phyloP scores from a whole-genome alignment of 2,329 filamentous ascomycete species.

The Exserohilum turcica region DNA sequence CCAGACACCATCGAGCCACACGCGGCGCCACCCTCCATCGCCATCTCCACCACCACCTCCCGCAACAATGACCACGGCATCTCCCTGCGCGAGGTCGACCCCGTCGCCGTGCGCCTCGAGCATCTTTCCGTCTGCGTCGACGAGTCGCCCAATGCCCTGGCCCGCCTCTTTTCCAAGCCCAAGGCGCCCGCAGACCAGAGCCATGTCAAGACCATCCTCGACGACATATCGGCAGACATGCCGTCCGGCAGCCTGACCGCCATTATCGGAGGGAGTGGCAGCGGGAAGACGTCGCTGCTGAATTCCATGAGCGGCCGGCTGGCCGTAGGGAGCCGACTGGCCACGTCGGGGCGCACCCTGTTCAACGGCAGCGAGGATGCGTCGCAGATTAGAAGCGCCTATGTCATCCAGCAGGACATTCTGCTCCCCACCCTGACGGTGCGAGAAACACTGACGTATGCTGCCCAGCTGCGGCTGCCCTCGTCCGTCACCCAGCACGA shows the following conservation, averaged over 20 bases:
- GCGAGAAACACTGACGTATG: slow-evolving; percentile 74
- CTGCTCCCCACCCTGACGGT: slow-evolving; percentile 75
- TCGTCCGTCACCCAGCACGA: slow-evolving; percentile 64
- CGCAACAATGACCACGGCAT: slow-evolving; percentile 39
- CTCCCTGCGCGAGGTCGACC: slow-evolving; percentile 58
- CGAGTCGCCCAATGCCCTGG: slow-evolving; percentile 54
- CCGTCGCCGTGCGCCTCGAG: slow-evolving; percentile 61
- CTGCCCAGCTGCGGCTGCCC: slow-evolving; percentile 72
- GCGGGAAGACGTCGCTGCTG: slow-evolving; percentile 64
- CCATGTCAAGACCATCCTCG: slow-evolving; percentile 59
- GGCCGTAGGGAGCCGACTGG: slow-evolving; percentile 59
- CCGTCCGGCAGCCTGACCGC: slow-evolving; percentile 71
- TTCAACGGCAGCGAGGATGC: slow-evolving; percentile 65
- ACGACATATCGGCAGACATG: slow-evolving; percentile 68
- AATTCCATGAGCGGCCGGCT: slow-evolving; percentile 75
- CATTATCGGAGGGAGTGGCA: slow-evolving; percentile 75
- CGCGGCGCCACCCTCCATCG: neutral
- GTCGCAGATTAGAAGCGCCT: slow-evolving; percentile 63
- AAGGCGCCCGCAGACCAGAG: slow-evolving; percentile 25
- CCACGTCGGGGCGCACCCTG: slow-evolving; percentile 58
- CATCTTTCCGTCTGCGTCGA: slow-evolving; percentile 63
- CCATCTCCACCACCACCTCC: slow-evolving; percentile 22
- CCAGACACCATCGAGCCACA: slow-evolving; percentile 17
- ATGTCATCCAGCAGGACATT: slow-evolving; percentile 79
- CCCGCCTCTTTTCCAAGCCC: slow-evolving; percentile 34